Evolutionary conservation across 163 green algal species (phyloP).

Genomic region (Chlorella variabilis): DNA sequence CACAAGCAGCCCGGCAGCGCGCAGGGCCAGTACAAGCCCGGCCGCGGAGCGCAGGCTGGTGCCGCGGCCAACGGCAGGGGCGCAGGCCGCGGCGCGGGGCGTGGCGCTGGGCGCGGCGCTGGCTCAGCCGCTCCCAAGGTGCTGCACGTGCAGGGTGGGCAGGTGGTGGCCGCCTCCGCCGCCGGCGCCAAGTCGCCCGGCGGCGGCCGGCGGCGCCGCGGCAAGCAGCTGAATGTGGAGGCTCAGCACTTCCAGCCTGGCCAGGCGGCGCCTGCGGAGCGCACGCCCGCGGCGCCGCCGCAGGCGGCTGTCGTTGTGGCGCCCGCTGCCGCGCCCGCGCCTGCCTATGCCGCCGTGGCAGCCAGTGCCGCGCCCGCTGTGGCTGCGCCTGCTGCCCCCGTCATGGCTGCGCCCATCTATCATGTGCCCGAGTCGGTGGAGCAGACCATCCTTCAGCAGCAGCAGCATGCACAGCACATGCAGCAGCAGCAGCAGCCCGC

Average conservation of each 20-base stretch:
- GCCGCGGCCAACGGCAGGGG: conserved; percentile 7
- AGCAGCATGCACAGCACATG: neutral
- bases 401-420: neutral
- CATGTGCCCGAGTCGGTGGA: neutral
- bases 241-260: conserved; percentile 33
- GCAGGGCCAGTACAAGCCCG: neutral
- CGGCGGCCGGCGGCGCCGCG: neutral
- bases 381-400: neutral
- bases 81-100: neutral
- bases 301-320: neutral
- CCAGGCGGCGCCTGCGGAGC: neutral
- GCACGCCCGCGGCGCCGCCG: neutral
- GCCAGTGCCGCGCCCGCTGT: neutral
- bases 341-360: neutral
- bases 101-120: neutral
- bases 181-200: neutral
- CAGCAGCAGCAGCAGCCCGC: conserved; percentile 6
- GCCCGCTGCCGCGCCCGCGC: neutral
- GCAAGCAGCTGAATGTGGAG: conserved; percentile 33
- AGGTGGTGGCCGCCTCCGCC: neutral
- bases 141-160: neutral
- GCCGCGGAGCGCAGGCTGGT: neutral
- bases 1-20: neutral
- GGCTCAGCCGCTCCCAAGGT: neutral
- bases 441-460: conserved; percentile 11